Evolutionary conservation across 2,329 filamentous ascomycete species (phyloP).

Genomic region (Sordariomycetes sp.): DNA sequence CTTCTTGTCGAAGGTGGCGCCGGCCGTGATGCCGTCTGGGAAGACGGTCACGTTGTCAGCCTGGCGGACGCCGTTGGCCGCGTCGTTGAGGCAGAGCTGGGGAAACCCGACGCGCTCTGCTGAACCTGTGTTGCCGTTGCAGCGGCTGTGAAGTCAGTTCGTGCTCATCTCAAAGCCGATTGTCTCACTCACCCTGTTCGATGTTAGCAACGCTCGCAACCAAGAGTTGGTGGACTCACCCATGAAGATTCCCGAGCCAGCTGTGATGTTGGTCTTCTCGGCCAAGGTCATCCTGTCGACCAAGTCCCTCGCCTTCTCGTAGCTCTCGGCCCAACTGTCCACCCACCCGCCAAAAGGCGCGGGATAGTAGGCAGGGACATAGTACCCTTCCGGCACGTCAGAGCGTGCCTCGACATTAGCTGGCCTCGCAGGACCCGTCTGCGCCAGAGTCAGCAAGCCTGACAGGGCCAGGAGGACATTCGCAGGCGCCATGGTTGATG

Average conservation of each 20-base stretch:
- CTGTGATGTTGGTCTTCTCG: constrained; percentile 72
- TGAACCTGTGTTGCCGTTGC: constrained; percentile 69
- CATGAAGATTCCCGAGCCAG: constrained; percentile 64
- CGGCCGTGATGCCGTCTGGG: constrained; percentile 68
- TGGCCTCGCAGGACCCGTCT: neutral
- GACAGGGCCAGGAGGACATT: neutral
- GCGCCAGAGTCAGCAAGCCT: neutral
- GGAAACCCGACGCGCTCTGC: constrained; percentile 62
- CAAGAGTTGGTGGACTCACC: constrained; percentile 24
- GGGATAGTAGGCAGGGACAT: constrained; percentile 55
- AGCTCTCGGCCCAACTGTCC: constrained; percentile 59
- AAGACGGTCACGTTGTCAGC: constrained; percentile 70
- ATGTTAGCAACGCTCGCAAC: neutral
- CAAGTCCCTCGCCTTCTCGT: constrained; percentile 56
- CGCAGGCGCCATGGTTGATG: neutral
- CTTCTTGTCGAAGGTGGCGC: constrained; percentile 66
- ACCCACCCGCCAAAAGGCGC: constrained; percentile 65
- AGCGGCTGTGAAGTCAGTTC: constrained; percentile 36
- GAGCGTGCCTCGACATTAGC: constrained; percentile 2
- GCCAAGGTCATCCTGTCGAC: constrained; percentile 71
- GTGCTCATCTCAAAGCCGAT: neutral
- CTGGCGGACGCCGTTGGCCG: constrained; percentile 61
- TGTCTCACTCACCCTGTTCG: constrained; percentile 4
- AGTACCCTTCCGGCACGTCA: constrained; percentile 16
- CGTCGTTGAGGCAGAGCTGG: constrained; percentile 63